phyloP scores from a whole-genome alignment of 257 asterid genomes.

The Solanum rostratum region DNA sequence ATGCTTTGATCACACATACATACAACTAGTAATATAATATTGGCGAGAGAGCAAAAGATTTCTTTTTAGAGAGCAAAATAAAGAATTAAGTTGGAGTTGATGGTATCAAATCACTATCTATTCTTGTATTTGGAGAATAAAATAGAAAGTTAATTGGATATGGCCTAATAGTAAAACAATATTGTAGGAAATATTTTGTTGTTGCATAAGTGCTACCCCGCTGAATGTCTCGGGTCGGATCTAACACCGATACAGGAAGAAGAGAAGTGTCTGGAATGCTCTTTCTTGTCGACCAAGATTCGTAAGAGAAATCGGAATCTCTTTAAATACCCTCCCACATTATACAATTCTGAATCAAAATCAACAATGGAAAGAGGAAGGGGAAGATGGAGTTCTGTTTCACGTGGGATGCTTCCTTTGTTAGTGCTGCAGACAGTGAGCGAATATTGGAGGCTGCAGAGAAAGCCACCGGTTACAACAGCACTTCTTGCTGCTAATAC shows the following conservation, averaged over 20 bases:
- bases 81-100: too few species aligned
- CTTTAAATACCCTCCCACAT: background rate
- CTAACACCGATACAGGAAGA: background rate
- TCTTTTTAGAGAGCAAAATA: too few species aligned
- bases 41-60: too few species aligned
- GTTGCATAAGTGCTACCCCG: too few species aligned
- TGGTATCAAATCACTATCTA: too few species aligned
- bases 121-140: too few species aligned
- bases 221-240: background rate
- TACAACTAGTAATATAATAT: too few species aligned
- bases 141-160: too few species aligned
- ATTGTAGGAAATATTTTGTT: too few species aligned
- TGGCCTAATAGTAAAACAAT: too few species aligned
- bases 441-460: slow-evolving; percentile 52
- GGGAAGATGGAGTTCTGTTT: slow-evolving; percentile 23
- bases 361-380: slow-evolving; percentile 29
- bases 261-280: background rate
- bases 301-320: background rate
- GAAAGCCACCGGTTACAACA: slow-evolving; percentile 89
- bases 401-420: slow-evolving; percentile 55
- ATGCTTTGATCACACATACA: too few species aligned
- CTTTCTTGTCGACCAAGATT: background rate
- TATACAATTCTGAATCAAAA: background rate
- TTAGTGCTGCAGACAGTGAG: slow-evolving; percentile 55
- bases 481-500: slow-evolving; percentile 71